A percentile compares a stretch with the other conserved stretches of the same genome.
phyloP scores from a whole-genome alignment of 768 basidiomycete species.

The Calvatia gigantea region DNA sequence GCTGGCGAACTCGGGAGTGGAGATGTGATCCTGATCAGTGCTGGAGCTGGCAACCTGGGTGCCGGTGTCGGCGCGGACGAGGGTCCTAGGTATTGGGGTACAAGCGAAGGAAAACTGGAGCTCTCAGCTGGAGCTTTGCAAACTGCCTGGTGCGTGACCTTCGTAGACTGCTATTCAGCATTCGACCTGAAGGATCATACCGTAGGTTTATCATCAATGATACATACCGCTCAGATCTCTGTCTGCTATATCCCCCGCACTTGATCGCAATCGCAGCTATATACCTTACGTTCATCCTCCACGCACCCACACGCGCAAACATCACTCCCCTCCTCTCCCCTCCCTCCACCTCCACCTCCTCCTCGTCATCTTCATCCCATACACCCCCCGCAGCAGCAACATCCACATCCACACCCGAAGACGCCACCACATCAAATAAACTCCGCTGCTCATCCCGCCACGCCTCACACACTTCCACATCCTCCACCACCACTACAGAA shows the following conservation, averaged over 20 bases:
- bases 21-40: neutral
- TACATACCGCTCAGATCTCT: constrained; percentile 89
- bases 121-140: constrained; percentile 77
- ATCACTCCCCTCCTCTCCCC: constrained; percentile 14
- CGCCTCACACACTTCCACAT: constrained; percentile 26
- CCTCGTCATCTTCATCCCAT: no score
- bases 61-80: constrained; percentile 43
- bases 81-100: constrained; percentile 74
- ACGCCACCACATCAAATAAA: constrained; percentile 34
- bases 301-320: constrained; percentile 46
- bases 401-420: constrained; percentile 14
- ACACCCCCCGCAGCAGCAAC: constrained; percentile 10
- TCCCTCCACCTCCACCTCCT: constrained; percentile 13
- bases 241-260: constrained; percentile 93
- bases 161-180: no score
- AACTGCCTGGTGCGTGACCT: constrained; percentile 76
- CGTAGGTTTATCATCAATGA: constrained; percentile 95
- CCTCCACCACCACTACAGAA: constrained; percentile 25
- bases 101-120: constrained; percentile 74
- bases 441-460: constrained; percentile 57
- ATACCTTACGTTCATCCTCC: constrained; percentile 81
- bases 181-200: neutral
- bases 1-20: constrained; percentile 41
- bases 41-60: constrained; percentile 24
- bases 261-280: constrained; percentile 90